Evolutionary conservation across 2,329 filamentous ascomycete genomes (phyloP).

Genomic region (Cryphonectria nitschkei): DNA sequence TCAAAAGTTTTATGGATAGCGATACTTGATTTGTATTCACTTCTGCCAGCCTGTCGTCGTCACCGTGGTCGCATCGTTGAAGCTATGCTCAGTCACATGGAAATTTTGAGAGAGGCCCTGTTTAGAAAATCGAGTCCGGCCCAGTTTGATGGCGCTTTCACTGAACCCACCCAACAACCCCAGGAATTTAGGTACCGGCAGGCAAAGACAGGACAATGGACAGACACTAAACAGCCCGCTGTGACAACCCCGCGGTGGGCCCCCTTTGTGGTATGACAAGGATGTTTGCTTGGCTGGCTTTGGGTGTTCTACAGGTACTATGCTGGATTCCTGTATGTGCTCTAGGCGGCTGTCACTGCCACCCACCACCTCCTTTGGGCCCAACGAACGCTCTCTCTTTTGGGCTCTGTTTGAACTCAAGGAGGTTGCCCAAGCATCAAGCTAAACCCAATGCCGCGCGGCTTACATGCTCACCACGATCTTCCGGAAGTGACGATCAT

Average conservation of each 20-base stretch:
- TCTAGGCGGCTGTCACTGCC: neutral
- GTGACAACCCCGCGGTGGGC: conserved; percentile 3
- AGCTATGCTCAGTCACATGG: conserved; percentile 20
- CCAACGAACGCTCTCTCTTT: conserved; percentile 14
- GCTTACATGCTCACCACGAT: neutral
- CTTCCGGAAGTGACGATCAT: neutral
- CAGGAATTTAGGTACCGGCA: neutral
- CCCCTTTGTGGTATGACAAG: neutral
- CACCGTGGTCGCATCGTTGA: conserved; percentile 17
- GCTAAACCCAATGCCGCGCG: conserved; percentile 1
- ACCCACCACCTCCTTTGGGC: conserved; percentile 1
- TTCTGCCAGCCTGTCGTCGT: neutral
- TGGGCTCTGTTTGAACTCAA: neutral
- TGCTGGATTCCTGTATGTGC: too few species aligned
- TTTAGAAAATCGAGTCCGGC: neutral
- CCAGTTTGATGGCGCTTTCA: neutral
- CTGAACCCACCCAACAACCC: conserved; percentile 4
- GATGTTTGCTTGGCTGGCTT: neutral
- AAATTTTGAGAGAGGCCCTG: neutral
- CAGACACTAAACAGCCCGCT: neutral
- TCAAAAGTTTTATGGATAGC: neutral
- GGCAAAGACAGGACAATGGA: neutral
- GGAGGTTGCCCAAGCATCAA: neutral
- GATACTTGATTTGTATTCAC: neutral
- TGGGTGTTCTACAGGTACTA: neutral